Evolutionary conservation across 805 yeast genomes (phyloP).

Genomic region (Candida berthetii): DNA sequence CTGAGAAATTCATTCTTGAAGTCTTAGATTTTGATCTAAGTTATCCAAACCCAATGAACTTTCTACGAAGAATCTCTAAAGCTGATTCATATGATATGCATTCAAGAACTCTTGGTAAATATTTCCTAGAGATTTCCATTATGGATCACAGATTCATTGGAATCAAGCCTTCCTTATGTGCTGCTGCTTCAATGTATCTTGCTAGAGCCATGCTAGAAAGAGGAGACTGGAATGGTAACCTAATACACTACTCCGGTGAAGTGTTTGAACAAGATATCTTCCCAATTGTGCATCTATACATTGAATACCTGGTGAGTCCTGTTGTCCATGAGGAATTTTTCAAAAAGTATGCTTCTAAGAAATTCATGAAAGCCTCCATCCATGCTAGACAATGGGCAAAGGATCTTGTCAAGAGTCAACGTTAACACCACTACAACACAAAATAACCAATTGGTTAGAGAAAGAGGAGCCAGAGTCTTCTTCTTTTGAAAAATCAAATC

Average conservation of each 20-base stretch:
- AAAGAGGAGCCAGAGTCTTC: no score
- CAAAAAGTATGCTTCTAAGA: conserved; percentile 85
- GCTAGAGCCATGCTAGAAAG: conserved; percentile 72
- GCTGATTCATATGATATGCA: conserved; percentile 93
- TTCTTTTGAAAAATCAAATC: no score
- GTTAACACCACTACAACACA: no score
- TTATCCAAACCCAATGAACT: conserved; percentile 92
- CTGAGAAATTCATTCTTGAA: conserved; percentile 76
- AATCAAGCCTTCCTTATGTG: conserved; percentile 70
- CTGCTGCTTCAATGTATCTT: conserved; percentile 87
- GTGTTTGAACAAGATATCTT: conserved; percentile 66
- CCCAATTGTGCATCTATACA: conserved; percentile 67
- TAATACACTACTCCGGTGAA: conserved; percentile 90
- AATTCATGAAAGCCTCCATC: conserved; percentile 80
- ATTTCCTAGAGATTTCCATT: conserved; percentile 71
- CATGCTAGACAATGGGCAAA: conserved; percentile 83
- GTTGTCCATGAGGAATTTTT: conserved; percentile 89
- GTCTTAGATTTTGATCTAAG: conserved; percentile 71
- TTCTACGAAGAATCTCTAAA: conserved; percentile 82
- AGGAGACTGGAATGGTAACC: conserved; percentile 76
- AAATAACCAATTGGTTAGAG: no score
- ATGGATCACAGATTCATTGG: conserved; percentile 79
- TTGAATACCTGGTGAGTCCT: conserved; percentile 73
- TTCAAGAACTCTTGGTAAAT: conserved; percentile 86
- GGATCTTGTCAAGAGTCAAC: conserved; percentile 27